Conservation (phyloP, 495 filamentous ascomycete species). For the Hypoxylon rickii region DNA sequence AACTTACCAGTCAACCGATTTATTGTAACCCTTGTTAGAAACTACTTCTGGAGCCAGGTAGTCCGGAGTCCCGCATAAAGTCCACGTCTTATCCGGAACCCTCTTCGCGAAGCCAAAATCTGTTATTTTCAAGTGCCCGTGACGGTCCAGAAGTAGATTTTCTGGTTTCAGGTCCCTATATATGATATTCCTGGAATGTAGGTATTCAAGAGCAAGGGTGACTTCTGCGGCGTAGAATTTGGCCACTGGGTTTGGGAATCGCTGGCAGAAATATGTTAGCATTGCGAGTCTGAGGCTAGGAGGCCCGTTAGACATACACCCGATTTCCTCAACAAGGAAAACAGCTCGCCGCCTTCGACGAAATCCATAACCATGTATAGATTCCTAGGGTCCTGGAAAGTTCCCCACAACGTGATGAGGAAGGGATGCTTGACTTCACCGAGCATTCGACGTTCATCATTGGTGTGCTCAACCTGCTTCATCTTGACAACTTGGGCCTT, state of each 20-base stretch:
- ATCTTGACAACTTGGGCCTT: slow-evolving; percentile 99
- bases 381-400: slow-evolving; percentile 93
- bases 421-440: slow-evolving; percentile 96
- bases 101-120: slow-evolving; percentile 99
- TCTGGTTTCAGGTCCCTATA: slow-evolving; percentile 98
- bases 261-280: slow-evolving; percentile 55
- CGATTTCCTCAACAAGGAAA: slow-evolving; percentile 92
- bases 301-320: slow-evolving; percentile 69
- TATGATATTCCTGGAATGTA: slow-evolving; percentile 94
- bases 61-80: slow-evolving; percentile 96
- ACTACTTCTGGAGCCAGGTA: slow-evolving; percentile 98
- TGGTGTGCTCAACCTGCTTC: slow-evolving; percentile 99
- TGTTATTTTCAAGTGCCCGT: slow-evolving; percentile 97
- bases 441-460: slow-evolving; percentile 94
- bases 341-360: slow-evolving; percentile 97
- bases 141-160: slow-evolving; percentile 90
- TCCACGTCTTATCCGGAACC: slow-evolving; percentile 99
- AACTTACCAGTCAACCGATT: slow-evolving; percentile 95
- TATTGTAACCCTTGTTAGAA: slow-evolving; percentile 97
- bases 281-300: not conserved
- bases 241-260: slow-evolving; percentile 97
- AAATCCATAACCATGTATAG: slow-evolving; percentile 99
- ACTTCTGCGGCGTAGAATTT: slow-evolving; percentile 99
- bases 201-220: slow-evolving; percentile 90
- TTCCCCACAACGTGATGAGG: slow-evolving; percentile 96